Base-by-base conservation (phyloP, 129 eudicot species). In the Rutidosis leptorrhynchoides region DNA sequence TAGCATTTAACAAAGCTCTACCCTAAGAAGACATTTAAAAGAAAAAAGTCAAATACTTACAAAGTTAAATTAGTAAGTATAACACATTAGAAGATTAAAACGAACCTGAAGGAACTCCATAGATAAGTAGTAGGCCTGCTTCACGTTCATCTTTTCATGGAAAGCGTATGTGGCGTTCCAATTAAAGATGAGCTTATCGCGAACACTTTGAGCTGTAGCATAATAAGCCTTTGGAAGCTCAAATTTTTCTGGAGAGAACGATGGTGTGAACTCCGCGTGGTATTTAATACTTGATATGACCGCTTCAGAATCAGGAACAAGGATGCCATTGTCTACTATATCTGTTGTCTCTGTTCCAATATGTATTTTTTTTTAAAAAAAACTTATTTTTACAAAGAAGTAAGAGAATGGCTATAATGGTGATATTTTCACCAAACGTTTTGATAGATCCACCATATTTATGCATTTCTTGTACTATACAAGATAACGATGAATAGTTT, bases 51-150 rank as follows among this genome's bases (percentile, higher is more conserved):
- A 3, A 62, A 23, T 8, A 63, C 40, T 58, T 49, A 23, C 5
- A 33, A 43, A 35, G 30, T 33, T 20, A n/a, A 57, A 49, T 51
- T 19, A 32, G 63, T 65, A 45, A 58, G 28, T 25, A 48, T n/a
- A 54, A 23, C 14, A 56, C 14, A 56, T 12, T 21, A 40, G 30
- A 76, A 54, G 61, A 20, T 16, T 67, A 56, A 48, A 72, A 70
- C 68, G 27, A 45, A 85, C 91, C 91, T 85, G 91, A 59, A 85
- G 87, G 67, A 85, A 85, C 76, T 85, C 91, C 91, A 85, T 85
- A 30, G 91, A 85, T 45, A 85, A 64, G 75, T 85, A 85, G 70
- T 85, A 85, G 11, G 91, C 91, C 56, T 79, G 87, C 42, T 85
- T 82, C 51, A 70, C 81, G 11, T 85, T 85, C 72, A 74, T 66